Percentiles rank a stretch among this genome's conserved stretches.
Conservation (phyloP, 2,329 filamentous ascomycete genomes). For the Talaromyces atroroseus region DNA sequence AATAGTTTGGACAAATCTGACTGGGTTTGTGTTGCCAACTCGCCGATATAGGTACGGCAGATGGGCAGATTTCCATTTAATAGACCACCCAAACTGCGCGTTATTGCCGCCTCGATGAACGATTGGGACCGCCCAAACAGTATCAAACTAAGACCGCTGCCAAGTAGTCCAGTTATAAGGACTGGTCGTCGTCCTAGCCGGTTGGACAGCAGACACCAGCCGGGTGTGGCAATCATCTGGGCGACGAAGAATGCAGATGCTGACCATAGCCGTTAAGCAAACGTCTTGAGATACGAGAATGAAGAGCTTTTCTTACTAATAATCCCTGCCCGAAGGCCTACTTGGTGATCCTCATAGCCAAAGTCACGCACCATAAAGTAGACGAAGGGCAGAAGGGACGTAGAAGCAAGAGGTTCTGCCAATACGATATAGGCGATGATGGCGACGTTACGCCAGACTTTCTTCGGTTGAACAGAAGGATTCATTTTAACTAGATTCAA, state of each 20-base stretch:
- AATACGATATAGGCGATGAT: constrained; percentile 4
- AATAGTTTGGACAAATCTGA: background rate
- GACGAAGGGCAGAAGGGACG: background rate
- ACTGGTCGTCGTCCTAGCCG: background rate
- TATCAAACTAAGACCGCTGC: background rate
- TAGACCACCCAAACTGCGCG: background rate
- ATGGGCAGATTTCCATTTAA: constrained; percentile 3
- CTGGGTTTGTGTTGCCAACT: background rate
- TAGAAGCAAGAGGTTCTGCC: constrained; percentile 4
- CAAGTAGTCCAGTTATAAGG: background rate
- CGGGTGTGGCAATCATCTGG: background rate
- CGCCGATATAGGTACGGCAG: background rate
- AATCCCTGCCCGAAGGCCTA: background rate
- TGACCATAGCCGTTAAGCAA: background rate
- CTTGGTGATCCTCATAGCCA: constrained; percentile 1
- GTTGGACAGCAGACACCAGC: constrained; percentile 1
- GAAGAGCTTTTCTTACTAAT: background rate
- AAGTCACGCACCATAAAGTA: constrained; percentile 4
- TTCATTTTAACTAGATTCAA: too few relatives aligned
- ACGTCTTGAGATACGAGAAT: background rate
- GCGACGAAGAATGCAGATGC: constrained; percentile 6
- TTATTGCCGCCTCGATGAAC: background rate
- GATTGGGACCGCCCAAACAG: background rate
- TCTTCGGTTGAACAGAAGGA: too few relatives aligned
- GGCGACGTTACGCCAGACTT: background rate